A percentile compares a stretch with the other conserved stretches of the same genome.
phyloP scores from a whole-genome alignment of 2,329 filamentous ascomycete genomes.

The Periconia macrospinosa region DNA sequence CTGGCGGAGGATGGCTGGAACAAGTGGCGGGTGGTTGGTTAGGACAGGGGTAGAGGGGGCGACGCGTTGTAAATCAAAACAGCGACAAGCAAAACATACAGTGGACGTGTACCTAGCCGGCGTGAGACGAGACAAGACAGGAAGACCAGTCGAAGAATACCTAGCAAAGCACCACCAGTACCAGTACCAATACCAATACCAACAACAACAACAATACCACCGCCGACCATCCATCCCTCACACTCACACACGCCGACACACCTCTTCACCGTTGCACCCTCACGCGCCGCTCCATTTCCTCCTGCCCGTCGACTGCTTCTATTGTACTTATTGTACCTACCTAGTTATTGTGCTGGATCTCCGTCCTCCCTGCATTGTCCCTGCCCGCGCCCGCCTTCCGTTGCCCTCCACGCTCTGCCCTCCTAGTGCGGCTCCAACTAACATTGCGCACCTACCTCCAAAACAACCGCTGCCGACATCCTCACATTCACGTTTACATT shows the following conservation, averaged over 20 bases:
- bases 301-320: too few relatives aligned
- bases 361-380: slow-evolving; percentile 6
- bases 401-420: slow-evolving; percentile 2
- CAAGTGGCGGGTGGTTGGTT: slow-evolving; percentile 19
- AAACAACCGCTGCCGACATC: slow-evolving; percentile 6
- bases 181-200: not conserved
- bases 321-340: too few relatives aligned
- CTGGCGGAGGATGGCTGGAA: not conserved
- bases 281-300: too few relatives aligned
- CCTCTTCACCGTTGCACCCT: too few relatives aligned
- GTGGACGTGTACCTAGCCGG: slow-evolving; percentile 3
- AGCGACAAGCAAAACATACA: slow-evolving; percentile 27
- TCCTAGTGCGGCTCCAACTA: slow-evolving; percentile 2
- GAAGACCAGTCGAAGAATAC: not conserved
- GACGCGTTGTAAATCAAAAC: slow-evolving; percentile 20
- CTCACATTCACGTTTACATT: not conserved
- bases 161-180: not conserved
- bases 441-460: slow-evolving; percentile 3
- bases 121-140: slow-evolving; percentile 14
- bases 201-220: slow-evolving; percentile 8
- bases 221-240: slow-evolving; percentile 13
- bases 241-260: too few relatives aligned
- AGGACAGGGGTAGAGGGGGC: slow-evolving; percentile 9
- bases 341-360: slow-evolving; percentile 3
- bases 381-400: slow-evolving; percentile 2